Percentiles rank a stretch among this genome's conserved stretches.
Evolutionary conservation across 306 rosid species (phyloP).

Genomic region (Glycine tomentella): DNA sequence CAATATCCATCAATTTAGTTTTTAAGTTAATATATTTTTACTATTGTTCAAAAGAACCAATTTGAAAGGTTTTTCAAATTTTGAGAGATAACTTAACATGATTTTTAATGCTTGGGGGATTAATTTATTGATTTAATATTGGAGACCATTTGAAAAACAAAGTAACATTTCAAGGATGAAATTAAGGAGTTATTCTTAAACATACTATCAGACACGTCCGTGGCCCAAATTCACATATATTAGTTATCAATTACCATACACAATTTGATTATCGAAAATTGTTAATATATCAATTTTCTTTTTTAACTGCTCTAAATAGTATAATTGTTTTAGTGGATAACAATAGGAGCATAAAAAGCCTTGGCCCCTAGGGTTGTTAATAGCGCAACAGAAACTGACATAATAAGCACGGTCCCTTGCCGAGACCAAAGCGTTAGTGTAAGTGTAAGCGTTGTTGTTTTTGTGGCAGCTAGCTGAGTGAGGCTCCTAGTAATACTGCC

Average conservation of each 20-base stretch:
- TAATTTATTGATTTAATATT: no score
- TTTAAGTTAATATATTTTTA: no score
- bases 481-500: neutral
- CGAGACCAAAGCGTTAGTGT: neutral
- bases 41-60: no score
- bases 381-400: constrained; percentile 12
- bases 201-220: neutral
- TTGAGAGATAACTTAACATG: no score
- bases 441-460: neutral
- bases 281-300: no score
- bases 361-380: neutral
- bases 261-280: neutral
- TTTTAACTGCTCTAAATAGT: neutral
- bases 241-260: no score
- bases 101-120: no score
- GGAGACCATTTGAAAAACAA: no score
- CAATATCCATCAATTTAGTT: no score
- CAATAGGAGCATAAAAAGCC: neutral
- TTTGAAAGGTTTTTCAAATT: no score
- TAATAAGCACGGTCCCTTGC: neutral
- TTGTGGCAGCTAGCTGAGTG: neutral
- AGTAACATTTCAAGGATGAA: no score
- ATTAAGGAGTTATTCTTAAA: no score
- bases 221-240: neutral
- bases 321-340: neutral